Evolutionary conservation across 139 green algal species (phyloP).

Genomic region (Ulvella scutata): DNA sequence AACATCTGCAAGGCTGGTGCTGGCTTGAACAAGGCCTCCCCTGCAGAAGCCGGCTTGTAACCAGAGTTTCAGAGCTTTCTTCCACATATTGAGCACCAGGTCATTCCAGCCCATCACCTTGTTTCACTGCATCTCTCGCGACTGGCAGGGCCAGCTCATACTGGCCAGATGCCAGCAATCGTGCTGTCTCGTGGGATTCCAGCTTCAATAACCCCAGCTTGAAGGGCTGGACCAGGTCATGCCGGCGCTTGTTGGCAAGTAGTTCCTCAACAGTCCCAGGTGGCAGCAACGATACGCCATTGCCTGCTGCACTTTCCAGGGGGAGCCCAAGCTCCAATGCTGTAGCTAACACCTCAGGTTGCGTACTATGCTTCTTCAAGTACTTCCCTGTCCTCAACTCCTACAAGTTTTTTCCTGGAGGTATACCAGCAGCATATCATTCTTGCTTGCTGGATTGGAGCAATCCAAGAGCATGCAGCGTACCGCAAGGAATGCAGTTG

Average conservation of each 20-base stretch:
- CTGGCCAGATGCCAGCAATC: constrained; percentile 51
- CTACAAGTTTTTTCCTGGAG: constrained; percentile 8
- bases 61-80: neutral
- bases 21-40: constrained; percentile 60
- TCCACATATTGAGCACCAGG: neutral
- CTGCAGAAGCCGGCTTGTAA: neutral
- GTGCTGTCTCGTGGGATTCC: constrained; percentile 53
- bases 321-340: constrained; percentile 42
- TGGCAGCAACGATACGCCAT: constrained; percentile 36
- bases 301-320: constrained; percentile 26
- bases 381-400: constrained; percentile 56
- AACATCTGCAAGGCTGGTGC: constrained; percentile 58
- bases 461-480: neutral
- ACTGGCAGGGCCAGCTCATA: constrained; percentile 63
- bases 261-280: constrained; percentile 44
- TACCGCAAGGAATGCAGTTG: constrained; percentile 36
- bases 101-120: too few relatives aligned
- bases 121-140: constrained; percentile 50
- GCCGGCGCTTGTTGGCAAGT: constrained; percentile 32
- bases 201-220: constrained; percentile 65
- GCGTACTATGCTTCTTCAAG: constrained; percentile 22
- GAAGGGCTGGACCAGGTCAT: constrained; percentile 60
- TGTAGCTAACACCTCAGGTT: constrained; percentile 35
- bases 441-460: neutral
- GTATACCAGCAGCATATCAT: neutral